These are phyloP conservation scores for Trametes punicea DNA, from an alignment of 768 basidiomycete genomes.

Conservation along the genomic window DNA sequence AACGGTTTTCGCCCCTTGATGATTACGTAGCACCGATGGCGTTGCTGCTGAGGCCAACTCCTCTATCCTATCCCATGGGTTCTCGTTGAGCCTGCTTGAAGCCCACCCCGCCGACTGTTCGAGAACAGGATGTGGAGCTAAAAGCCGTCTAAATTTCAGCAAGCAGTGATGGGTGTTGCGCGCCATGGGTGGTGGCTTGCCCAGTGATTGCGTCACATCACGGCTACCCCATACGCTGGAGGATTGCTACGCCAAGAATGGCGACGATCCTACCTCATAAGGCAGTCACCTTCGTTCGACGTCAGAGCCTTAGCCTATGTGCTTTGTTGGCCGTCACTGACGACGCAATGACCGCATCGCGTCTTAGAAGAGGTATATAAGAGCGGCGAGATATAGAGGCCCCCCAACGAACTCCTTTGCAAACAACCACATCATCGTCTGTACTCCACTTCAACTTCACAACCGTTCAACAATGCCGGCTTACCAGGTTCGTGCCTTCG, in stretches of 20 bases:
- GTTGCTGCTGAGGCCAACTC: no score
- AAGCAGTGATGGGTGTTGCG: no score
- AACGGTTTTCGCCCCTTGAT: no score
- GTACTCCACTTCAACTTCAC: neutral
- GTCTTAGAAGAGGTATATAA: neutral
- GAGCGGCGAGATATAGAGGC: neutral
- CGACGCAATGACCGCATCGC: slow-evolving; percentile 11
- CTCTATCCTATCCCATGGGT: no score
- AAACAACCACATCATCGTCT: neutral
- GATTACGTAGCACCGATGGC: no score
- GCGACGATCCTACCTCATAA: neutral
- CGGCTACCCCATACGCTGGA: neutral
- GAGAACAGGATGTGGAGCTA: no score
- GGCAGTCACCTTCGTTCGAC: neutral
- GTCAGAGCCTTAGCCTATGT: neutral
- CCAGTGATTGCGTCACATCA: slow-evolving; percentile 6
- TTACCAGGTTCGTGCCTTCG: neutral
- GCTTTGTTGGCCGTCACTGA: neutral
- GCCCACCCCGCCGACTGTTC: no score
- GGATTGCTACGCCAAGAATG: neutral
- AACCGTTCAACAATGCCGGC: neutral
- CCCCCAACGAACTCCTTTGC: neutral
- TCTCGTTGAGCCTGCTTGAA: no score
- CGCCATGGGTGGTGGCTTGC: neutral
- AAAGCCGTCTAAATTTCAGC: no score